A percentile compares a stretch with the other conserved stretches of the same genome.
phyloP scores from a whole-genome alignment of 495 filamentous ascomycete species.

The Lichina pygmaea region DNA sequence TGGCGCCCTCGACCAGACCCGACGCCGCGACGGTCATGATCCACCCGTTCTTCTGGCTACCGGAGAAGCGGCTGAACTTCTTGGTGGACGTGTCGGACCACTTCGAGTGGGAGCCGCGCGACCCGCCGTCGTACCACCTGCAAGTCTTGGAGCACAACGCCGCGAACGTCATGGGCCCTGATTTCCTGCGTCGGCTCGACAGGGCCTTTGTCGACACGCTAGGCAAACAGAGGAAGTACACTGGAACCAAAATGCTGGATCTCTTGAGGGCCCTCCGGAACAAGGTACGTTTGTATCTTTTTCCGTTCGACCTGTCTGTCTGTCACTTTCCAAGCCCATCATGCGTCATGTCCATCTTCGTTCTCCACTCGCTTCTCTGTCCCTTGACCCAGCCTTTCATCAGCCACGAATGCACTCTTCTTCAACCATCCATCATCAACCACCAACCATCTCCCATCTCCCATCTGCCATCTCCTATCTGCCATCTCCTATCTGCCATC shows the following conservation, averaged over 20 bases:
- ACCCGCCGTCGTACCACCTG: slow-evolving; percentile 44
- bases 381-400: too few relatives aligned
- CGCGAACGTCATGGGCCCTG: slow-evolving; percentile 25
- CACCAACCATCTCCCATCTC: too few relatives aligned
- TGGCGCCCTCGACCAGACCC: slow-evolving; percentile 15
- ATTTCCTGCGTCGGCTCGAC: slow-evolving; percentile 58
- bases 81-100: slow-evolving; percentile 84
- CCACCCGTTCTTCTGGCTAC: slow-evolving; percentile 89
- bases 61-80: slow-evolving; percentile 68
- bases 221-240: slow-evolving; percentile 91
- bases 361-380: too few relatives aligned
- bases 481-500: not conserved
- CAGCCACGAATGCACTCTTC: too few relatives aligned
- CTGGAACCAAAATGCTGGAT: slow-evolving; percentile 56
- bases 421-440: too few relatives aligned
- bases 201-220: slow-evolving; percentile 60
- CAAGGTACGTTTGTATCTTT: slow-evolving; percentile 19
- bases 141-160: slow-evolving; percentile 31
- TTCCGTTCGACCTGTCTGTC: too few relatives aligned
- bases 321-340: too few relatives aligned
- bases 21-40: slow-evolving; percentile 51
- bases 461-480: not conserved
- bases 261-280: slow-evolving; percentile 77
- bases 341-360: too few relatives aligned
- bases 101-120: slow-evolving; percentile 71